Percentiles rank a stretch among this genome's conserved stretches.
These are phyloP conservation scores for Camellia japonica DNA, from an alignment of 148 eudicot species.

Conservation along the genomic window DNA sequence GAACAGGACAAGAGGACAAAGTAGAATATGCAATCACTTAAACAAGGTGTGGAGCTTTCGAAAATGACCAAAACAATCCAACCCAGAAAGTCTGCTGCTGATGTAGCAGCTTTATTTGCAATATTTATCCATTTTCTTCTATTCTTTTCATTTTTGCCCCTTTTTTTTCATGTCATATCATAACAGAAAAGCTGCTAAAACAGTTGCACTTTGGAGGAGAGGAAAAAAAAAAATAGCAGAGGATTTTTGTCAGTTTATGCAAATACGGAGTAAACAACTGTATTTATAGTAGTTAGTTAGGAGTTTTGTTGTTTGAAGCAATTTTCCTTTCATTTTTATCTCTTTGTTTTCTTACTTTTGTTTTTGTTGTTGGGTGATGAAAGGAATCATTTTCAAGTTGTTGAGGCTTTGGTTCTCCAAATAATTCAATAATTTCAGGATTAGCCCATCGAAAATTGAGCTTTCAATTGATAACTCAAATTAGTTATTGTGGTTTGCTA, in stretches of 20 bases:
- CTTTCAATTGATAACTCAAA: no score
- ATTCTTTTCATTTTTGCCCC: not conserved
- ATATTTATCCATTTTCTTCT: not conserved
- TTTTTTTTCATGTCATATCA: conserved; percentile 11
- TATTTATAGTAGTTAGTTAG: not conserved
- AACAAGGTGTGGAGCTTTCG: conserved; percentile 21
- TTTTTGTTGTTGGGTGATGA: not conserved
- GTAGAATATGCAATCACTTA: conserved; percentile 8
- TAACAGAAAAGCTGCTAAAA: conserved; percentile 23
- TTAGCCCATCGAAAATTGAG: not conserved
- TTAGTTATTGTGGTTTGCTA: no score
- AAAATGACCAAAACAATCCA: conserved; percentile 21
- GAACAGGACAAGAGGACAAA: not conserved
- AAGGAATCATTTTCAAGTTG: not conserved
- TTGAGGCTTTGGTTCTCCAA: not conserved
- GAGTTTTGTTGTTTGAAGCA: conserved; percentile 2
- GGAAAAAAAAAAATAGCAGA: not conserved
- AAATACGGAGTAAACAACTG: conserved; percentile 5
- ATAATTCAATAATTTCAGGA: not conserved
- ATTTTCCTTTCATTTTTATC: not conserved
- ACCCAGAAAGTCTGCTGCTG: conserved; percentile 18
- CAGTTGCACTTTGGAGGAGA: conserved; percentile 1
- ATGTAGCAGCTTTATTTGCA: conserved; percentile 6
- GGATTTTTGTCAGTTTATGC: conserved; percentile 12
- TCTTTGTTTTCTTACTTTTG: not conserved